Evolutionary conservation across 805 yeast species (phyloP), one percentile per base, ranked within the genome.

Genomic region (Cyberlindnera meyerae): DNA sequence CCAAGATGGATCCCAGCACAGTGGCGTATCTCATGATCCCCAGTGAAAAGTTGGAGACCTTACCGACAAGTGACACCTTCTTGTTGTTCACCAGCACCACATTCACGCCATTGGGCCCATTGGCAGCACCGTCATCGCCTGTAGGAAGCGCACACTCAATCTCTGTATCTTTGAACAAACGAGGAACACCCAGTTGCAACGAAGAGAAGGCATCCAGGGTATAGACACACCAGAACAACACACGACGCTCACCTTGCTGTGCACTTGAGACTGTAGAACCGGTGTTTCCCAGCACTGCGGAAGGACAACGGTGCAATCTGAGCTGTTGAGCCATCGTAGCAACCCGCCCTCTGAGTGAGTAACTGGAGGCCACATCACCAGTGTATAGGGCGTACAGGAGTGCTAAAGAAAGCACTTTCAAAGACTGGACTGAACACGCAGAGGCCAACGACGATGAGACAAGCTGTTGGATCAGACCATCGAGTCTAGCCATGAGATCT

Each of bases 71-170:
- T 11, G 79, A 71, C 26, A 79, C 66, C 47, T 66, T 70, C 36
- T 73, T 67, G 52, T 79, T 73, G 53, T 77, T 78, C 40, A 79
- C 73, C 24, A 76, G 70, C 44, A 77, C 70, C 45, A 77, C 67
- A 50, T 76, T 79, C 29, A 71, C 75, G 43, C 72, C 71, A 30
- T 61, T 57, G 18, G 70, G 74, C 27, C 61, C 65, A 33, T 57
- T 57, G 8, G 57, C 58, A 29, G 58, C 53, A 37, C 66, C 70
- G 40, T 62, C 71, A 33, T 64, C 71, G 33, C 65, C 68, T 22
- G 82, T 76, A 1, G 96, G 96, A 49, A 83, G 61, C 1, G 90
- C 89, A 65, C 95, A 86, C 56, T 86, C 94, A 34, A 87, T 77
- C 55, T 85, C 94, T 50, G 75, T 76, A 54, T 85, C 95, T 51